A percentile compares a stretch with the other conserved stretches of the same genome.
phyloP scores from a whole-genome alignment of 768 basidiomycete genomes.

The Pholiota conissans region DNA sequence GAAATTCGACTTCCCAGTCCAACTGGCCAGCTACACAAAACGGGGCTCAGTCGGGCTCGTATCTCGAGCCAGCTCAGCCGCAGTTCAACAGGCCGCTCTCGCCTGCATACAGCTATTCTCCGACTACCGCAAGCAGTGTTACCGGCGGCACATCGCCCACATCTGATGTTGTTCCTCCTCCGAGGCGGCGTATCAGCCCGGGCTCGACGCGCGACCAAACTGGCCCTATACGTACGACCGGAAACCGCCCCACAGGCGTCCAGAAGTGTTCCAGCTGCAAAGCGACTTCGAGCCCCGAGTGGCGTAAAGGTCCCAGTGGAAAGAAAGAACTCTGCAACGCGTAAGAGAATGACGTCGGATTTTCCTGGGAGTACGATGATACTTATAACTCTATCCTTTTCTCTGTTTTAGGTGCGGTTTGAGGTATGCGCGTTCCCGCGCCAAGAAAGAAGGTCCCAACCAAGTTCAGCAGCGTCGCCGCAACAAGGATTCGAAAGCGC shows the following conservation, averaged over 20 bases:
- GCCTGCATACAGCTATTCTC: conserved; percentile 29
- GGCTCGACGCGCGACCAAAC: conserved; percentile 48
- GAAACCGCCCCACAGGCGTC: conserved; percentile 74
- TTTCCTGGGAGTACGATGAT: conserved; percentile 7
- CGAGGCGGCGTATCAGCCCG: conserved; percentile 58
- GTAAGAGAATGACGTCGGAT: conserved; percentile 53
- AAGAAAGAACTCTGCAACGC: conserved; percentile 93
- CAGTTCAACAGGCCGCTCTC: conserved; percentile 27
- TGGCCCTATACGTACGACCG: conserved; percentile 43
- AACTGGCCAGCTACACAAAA: conserved; percentile 19
- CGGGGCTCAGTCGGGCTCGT: conserved; percentile 21
- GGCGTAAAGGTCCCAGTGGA: conserved; percentile 89
- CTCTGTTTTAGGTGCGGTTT: conserved; percentile 65
- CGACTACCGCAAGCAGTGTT: conserved; percentile 31
- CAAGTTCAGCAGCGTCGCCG: conserved; percentile 53
- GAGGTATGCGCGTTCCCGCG: conserved; percentile 83
- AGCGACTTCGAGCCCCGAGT: conserved; percentile 81
- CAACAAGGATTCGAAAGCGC: conserved; percentile 57
- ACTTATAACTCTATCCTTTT: conserved; percentile 2
- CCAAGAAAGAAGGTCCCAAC: conserved; percentile 79
- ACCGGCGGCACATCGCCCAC: conserved; percentile 26
- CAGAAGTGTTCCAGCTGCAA: conserved; percentile 79
- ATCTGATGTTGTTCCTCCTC: conserved; percentile 54
- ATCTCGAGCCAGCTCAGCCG: conserved; percentile 21
- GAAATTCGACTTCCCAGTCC: conserved; percentile 21